phyloP scores from a whole-genome alignment of 352 stramenopile species.

The Phytophthora palmivora region DNA sequence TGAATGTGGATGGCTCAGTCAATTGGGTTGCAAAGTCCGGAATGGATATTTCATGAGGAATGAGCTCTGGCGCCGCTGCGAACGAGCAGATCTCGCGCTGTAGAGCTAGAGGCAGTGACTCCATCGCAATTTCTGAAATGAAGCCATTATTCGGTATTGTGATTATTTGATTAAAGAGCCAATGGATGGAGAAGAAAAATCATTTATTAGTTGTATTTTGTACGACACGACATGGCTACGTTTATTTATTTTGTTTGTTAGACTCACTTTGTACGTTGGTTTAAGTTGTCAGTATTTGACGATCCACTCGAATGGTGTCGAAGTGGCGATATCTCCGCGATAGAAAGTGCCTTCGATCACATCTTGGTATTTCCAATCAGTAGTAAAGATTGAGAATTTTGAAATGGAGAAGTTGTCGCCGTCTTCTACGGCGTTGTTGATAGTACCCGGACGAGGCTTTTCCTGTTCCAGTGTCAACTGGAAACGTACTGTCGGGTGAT shows the following conservation, averaged over 20 bases:
- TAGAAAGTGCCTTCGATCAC: conserved; percentile 52
- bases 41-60: conserved; percentile 24
- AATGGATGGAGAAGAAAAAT: neutral
- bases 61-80: conserved; percentile 44
- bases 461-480: conserved; percentile 49
- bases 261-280: neutral
- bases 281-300: conserved; percentile 24
- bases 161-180: neutral
- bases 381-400: conserved; percentile 55
- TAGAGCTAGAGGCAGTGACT: conserved; percentile 34
- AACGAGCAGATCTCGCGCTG: conserved; percentile 48
- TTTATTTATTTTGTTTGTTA: neutral
- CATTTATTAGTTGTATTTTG: neutral
- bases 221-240: conserved; percentile 4
- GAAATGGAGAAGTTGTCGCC: conserved; percentile 37
- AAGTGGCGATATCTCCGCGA: conserved; percentile 42
- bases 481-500: conserved; percentile 44
- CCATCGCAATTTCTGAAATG: conserved; percentile 24
- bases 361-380: conserved; percentile 46
- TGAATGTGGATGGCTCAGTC: conserved; percentile 34
- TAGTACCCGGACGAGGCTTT: conserved; percentile 27
- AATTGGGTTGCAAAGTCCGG: conserved; percentile 37
- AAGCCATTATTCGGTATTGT: neutral
- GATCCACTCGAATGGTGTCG: conserved; percentile 41
- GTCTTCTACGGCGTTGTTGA: conserved; percentile 1